Evolutionary conservation across 495 filamentous ascomycete species (phyloP).

Genomic region (Platismatia glauca): DNA sequence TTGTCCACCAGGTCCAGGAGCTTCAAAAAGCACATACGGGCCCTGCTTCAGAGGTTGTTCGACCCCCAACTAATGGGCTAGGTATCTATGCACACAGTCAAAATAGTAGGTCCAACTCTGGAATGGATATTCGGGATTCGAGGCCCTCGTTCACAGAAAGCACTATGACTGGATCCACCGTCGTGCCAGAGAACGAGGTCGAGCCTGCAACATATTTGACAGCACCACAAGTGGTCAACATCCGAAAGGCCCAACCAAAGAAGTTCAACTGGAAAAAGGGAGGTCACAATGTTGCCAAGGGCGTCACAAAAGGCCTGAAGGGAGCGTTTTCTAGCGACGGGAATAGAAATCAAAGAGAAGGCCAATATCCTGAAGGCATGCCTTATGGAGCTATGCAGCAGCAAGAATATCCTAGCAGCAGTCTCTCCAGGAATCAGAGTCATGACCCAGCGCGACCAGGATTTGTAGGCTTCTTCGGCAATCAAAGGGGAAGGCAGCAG

Average conservation of each 20-base stretch:
- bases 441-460: constrained; percentile 52
- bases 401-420: constrained; percentile 24
- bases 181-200: constrained; percentile 53
- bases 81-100: constrained; percentile 69
- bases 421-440: constrained; percentile 28
- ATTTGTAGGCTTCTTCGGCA: constrained; percentile 63
- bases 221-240: constrained; percentile 83
- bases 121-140: constrained; percentile 44
- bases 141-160: constrained; percentile 43
- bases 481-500: constrained; percentile 42
- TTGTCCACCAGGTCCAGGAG: constrained; percentile 89
- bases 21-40: constrained; percentile 74
- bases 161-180: constrained; percentile 44
- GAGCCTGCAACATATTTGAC: constrained; percentile 60
- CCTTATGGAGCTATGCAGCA: constrained; percentile 35
- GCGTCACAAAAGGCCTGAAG: constrained; percentile 86
- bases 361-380: constrained; percentile 49
- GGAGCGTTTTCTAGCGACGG: constrained; percentile 52
- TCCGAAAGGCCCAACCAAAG: constrained; percentile 82
- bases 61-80: constrained; percentile 57
- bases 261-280: constrained; percentile 99
- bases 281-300: constrained; percentile 84
- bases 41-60: constrained; percentile 41
- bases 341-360: constrained; percentile 46
- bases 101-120: constrained; percentile 63